These are phyloP conservation scores for Pseudogymnoascus sp. DNA, from an alignment of 2,329 filamentous ascomycete genomes.

Conservation along the genomic window DNA sequence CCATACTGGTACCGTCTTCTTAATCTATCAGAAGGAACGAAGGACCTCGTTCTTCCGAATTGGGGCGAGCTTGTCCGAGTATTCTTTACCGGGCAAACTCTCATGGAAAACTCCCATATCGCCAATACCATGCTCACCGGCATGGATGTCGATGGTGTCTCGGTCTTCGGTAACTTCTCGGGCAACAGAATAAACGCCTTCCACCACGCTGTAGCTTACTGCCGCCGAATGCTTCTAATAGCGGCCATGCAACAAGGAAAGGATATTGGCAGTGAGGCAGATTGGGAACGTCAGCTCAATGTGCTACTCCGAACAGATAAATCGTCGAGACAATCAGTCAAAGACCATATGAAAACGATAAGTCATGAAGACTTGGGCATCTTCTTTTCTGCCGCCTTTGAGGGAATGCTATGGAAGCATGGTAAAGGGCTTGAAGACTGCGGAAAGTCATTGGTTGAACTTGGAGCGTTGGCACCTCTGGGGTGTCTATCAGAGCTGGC, in stretches of 20 bases:
- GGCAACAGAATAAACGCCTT: conserved; percentile 48
- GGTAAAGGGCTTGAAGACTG: conserved; percentile 36
- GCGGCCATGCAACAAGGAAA: conserved; percentile 34
- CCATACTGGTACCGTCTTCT: conserved; percentile 62
- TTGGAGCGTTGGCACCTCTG: conserved; percentile 44
- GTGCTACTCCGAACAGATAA: conserved; percentile 63
- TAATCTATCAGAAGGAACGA: conserved; percentile 41
- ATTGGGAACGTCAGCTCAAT: conserved; percentile 78
- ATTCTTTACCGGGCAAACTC: conserved; percentile 38
- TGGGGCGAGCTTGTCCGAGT: conserved; percentile 43
- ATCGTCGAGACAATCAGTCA: conserved; percentile 51
- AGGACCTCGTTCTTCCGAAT: conserved; percentile 36
- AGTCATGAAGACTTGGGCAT: conserved; percentile 34
- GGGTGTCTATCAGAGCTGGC: conserved; percentile 42
- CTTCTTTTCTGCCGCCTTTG: conserved; percentile 47
- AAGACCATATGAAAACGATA: conserved; percentile 39
- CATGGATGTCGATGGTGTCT: conserved; percentile 35
- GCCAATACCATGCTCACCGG: conserved; percentile 27
- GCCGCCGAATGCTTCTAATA: conserved; percentile 51
- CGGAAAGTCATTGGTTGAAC: conserved; percentile 44
- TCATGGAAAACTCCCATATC: conserved; percentile 24
- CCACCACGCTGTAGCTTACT: conserved; percentile 61
- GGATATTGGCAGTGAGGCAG: conserved; percentile 51
- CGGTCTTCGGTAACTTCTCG: conserved; percentile 30
- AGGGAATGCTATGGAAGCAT: conserved; percentile 43